phyloP scores from a whole-genome alignment of 768 basidiomycete species.

The Pleurotus platypus region DNA sequence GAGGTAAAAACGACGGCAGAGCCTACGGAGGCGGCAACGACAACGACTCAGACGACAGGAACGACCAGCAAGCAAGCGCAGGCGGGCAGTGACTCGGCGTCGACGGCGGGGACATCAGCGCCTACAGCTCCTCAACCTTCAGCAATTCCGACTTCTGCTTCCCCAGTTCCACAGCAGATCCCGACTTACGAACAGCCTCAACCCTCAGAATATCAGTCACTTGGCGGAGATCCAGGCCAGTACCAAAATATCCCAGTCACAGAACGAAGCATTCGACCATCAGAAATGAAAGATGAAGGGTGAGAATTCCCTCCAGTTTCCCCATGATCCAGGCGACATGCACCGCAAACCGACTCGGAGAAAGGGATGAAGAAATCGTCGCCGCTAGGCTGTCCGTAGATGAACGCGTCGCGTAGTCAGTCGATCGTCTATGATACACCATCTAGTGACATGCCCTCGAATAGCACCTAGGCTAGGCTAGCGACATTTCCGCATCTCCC shows the following conservation, averaged over 20 bases:
- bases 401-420: constrained; percentile 33
- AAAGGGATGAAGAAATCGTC: constrained; percentile 5
- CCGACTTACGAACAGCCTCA: constrained; percentile 75
- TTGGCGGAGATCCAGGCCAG: constrained; percentile 32
- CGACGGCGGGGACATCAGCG: constrained; percentile 10
- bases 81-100: constrained; percentile 17
- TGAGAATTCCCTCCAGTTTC: constrained; percentile 48
- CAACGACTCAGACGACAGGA: constrained; percentile 17
- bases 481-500: constrained; percentile 37
- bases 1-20: constrained; percentile 12
- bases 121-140: constrained; percentile 17
- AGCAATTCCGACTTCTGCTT: constrained; percentile 3
- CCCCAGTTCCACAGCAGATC: constrained; percentile 57
- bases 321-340: background rate
- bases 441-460: constrained; percentile 57
- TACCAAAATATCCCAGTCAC: constrained; percentile 42
- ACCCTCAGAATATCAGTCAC: constrained; percentile 43
- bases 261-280: constrained; percentile 72
- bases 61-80: constrained; percentile 15
- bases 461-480: constrained; percentile 78
- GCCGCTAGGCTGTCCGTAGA: constrained; percentile 14
- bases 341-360: constrained; percentile 1
- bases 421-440: constrained; percentile 45
- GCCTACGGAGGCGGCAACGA: constrained; percentile 22
- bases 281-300: constrained; percentile 99